Evolutionary conservation across 208 protist species (phyloP).

Genomic region (Tritrichomonas musculus): DNA sequence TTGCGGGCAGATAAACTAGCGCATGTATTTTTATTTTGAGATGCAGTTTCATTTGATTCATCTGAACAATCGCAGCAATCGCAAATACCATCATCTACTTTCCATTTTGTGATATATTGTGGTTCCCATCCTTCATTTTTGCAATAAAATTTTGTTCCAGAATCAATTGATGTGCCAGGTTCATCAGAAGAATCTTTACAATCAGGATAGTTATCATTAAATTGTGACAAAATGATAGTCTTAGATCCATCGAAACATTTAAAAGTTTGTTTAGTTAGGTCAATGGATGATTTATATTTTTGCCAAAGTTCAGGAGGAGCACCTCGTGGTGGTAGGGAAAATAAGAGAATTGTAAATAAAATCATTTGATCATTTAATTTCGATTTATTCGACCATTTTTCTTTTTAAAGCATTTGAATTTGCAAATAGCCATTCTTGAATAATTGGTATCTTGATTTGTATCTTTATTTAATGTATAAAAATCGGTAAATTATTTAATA

Average conservation of each 20-base stretch:
- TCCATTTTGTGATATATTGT: neutral
- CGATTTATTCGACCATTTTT: too few relatives aligned
- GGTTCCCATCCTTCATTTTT: neutral
- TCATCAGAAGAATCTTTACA: neutral
- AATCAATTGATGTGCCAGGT: neutral
- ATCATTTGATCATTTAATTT: too few relatives aligned
- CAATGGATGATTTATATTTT: neutral
- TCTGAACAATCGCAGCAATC: conserved; percentile 29
- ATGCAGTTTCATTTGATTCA: neutral
- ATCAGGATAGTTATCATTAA: neutral
- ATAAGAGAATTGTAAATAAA: too few relatives aligned
- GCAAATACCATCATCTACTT: neutral
- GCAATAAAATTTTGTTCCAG: neutral
- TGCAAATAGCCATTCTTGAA: too few relatives aligned
- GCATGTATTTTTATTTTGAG: too few relatives aligned
- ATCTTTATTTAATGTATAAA: too few relatives aligned
- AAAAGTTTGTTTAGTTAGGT: neutral
- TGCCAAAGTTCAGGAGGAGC: neutral
- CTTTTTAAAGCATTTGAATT: too few relatives aligned
- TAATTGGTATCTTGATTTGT: too few relatives aligned
- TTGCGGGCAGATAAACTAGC: too few relatives aligned
- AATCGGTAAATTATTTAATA: too few relatives aligned
- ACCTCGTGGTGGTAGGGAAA: too few relatives aligned
- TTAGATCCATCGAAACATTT: neutral
- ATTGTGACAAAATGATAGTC: neutral